A percentile compares a stretch with the other conserved stretches of the same genome.
Conservation (phyloP, 768 basidiomycete species). For the Lyophyllum shimeji region DNA sequence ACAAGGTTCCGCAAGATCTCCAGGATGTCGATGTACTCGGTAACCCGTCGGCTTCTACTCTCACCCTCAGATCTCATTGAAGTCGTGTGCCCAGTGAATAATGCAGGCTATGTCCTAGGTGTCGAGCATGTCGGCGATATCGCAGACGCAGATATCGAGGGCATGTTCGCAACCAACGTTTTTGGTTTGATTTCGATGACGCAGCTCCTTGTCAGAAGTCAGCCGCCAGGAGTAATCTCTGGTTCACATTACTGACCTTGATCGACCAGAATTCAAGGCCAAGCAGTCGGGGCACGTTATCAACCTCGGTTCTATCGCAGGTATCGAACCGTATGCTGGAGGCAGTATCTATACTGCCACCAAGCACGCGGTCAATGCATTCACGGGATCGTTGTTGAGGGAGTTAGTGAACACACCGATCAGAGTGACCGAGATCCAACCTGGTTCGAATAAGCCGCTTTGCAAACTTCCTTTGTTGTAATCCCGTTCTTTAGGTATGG, state of each 20-base stretch:
- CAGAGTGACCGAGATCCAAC: constrained; percentile 92
- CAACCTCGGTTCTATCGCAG: constrained; percentile 93
- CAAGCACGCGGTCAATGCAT: constrained; percentile 83
- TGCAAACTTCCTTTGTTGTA: constrained; percentile 5
- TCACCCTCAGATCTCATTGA: not conserved
- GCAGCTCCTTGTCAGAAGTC: constrained; percentile 67
- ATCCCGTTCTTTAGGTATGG: constrained; percentile 56
- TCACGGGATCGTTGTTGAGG: constrained; percentile 75
- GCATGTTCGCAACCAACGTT: constrained; percentile 82
- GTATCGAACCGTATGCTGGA: constrained; percentile 83
- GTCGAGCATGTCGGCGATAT: constrained; percentile 85
- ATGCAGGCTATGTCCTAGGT: constrained; percentile 89
- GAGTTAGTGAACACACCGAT: constrained; percentile 94
- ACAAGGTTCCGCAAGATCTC: constrained; percentile 69
- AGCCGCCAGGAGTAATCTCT: not conserved
- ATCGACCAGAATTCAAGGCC: constrained; percentile 67
- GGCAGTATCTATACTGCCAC: constrained; percentile 94
- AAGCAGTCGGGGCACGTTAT: constrained; percentile 86
- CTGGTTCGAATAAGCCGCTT: constrained; percentile 49
- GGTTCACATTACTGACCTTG: not conserved
- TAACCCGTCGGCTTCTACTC: constrained; percentile 29
- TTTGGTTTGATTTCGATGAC: constrained; percentile 83
- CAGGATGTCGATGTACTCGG: constrained; percentile 82
- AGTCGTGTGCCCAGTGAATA: constrained; percentile 41
- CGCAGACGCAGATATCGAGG: constrained; percentile 73